Percentiles rank a stretch among this genome's conserved stretches.
phyloP scores from a whole-genome alignment of 495 filamentous ascomycete species.

The Hyaloscypha variabilis region DNA sequence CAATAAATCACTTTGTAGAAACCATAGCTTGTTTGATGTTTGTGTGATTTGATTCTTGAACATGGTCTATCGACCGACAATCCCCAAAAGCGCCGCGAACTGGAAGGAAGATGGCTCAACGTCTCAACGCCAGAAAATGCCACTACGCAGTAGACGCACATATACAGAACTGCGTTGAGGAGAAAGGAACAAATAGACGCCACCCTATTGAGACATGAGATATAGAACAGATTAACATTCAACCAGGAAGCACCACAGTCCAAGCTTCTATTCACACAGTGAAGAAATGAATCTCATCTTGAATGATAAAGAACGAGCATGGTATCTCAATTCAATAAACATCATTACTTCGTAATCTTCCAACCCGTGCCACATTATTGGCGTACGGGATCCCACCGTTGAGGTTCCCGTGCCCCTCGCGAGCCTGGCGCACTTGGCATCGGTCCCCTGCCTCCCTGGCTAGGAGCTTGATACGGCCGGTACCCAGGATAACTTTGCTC shows the following conservation, averaged over 20 bases:
- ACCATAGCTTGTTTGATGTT: neutral
- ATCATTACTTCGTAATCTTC: constrained; percentile 9
- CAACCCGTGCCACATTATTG: constrained; percentile 2
- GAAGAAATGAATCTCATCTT: neutral
- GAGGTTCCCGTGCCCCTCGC: constrained; percentile 21
- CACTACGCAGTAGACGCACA: constrained; percentile 8
- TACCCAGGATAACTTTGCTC: constrained; percentile 23
- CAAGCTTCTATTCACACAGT: neutral
- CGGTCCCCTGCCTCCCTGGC: neutral
- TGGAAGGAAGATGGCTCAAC: neutral
- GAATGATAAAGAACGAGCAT: constrained; percentile 6
- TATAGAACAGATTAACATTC: neutral
- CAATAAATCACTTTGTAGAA: neutral
- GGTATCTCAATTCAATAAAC: constrained; percentile 40
- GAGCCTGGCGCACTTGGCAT: constrained; percentile 1
- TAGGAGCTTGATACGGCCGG: constrained; percentile 16
- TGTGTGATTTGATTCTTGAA: neutral
- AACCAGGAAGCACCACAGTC: neutral
- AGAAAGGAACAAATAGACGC: neutral
- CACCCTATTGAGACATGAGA: neutral
- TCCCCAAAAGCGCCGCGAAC: neutral
- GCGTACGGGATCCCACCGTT: constrained; percentile 31
- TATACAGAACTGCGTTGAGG: neutral
- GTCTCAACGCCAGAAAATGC: constrained; percentile 5
- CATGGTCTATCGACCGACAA: neutral